Evolutionary conservation across 768 basidiomycete species (phyloP), one percentile per base, ranked within the genome.

Genomic region (Russula earlei): DNA sequence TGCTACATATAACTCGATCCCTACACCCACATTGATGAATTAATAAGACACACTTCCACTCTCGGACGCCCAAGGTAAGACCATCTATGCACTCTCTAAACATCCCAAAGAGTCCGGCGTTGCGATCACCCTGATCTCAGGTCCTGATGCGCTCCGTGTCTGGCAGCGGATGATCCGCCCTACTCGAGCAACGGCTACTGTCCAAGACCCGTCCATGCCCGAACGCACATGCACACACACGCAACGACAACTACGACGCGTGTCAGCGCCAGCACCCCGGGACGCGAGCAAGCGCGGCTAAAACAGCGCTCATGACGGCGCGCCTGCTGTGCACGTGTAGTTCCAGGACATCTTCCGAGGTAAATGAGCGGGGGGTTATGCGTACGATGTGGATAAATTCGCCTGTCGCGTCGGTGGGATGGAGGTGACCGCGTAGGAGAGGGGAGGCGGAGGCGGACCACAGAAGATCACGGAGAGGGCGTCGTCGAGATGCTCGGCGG

Each of bases 21-120:
- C 33, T 20, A 29, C 27, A 9, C 19, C 24, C 9, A 8, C 53
- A 17, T 12, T 8, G 24, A 17, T 17, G 10, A 54, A 27, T n/a
- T 19, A 11, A 9, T 27, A 7, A 20, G 5, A n/a, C 34, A 15
- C 51, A 7, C 62, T 67, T 7, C 65, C 67, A 0, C 67, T 62
- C 41, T 77, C 77, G 11, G 74, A 76, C 44, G 70, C 83, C 5
- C 85, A 89, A 66, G 72, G 76, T n/a, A 64, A 69, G 22, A 94
- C 92, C 2, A 89, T 95, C 44, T 95, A 87, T 66, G 92, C 91
- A 1, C 75, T 93, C 25, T 89, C 91, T 0, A 92, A 91, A 0
- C 88, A 91, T 1, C 82, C 86, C 2, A 91, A 91, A 1, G 91
- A 84, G 59, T 90, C 79, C 4, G 92, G 91, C 15, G 77, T 95